Conservation (phyloP, 345 rosid species). For the Syzygium oleosum region DNA sequence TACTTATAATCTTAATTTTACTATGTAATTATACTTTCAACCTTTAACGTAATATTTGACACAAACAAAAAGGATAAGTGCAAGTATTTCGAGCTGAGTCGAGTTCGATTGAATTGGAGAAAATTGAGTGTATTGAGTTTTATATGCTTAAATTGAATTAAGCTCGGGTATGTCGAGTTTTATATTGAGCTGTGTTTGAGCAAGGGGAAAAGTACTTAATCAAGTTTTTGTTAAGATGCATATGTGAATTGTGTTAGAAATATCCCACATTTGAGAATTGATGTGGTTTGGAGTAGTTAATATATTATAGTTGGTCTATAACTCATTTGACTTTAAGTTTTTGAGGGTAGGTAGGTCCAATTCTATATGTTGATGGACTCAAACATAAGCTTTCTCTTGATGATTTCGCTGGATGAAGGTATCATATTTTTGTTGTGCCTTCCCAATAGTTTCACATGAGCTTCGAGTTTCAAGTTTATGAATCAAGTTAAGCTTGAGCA, state of each 20-base stretch:
- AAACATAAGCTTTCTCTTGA: too few species aligned
- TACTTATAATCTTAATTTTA: not conserved
- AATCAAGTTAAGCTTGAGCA: not conserved
- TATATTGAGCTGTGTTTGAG: accelerated
- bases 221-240: not conserved
- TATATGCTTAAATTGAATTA: not conserved
- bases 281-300: too few species aligned
- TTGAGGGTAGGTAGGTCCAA: too few species aligned
- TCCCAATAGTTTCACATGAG: not conserved
- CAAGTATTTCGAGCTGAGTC: too few species aligned
- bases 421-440: too few species aligned
- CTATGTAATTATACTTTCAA: not conserved
- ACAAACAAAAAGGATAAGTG: not conserved
- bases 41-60: not conserved
- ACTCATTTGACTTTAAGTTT: too few species aligned
- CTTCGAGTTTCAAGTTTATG: not conserved
- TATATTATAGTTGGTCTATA: too few species aligned
- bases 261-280: too few species aligned
- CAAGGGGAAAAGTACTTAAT: not conserved
- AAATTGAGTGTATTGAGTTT: not conserved
- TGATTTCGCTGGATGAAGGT: too few species aligned
- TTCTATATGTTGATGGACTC: too few species aligned
- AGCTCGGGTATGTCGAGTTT: not conserved
- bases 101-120: too few species aligned
- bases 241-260: too few species aligned